Evolutionary conservation across 306 rosid species (phyloP), one percentile per base, ranked within the genome.

Genomic region (Quercus parvula): DNA sequence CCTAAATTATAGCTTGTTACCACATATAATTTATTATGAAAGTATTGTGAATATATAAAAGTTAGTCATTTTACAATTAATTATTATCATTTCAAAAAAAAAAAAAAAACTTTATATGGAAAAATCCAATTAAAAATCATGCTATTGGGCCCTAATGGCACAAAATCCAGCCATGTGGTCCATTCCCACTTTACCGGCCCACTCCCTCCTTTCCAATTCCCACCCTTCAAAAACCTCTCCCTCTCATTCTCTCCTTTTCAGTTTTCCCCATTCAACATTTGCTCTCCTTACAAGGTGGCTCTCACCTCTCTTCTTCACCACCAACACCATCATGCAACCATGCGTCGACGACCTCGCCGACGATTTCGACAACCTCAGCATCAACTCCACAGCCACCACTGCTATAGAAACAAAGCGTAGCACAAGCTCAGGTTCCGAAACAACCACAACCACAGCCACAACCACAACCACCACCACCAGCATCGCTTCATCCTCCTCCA

Each of bases 401-500:
- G 13, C 24, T 4, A n/a, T 20, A n/a, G 74, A 18, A 52, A 71
- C 77, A 3, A 75, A 71, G 55, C 61, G 68, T 2, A 80, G 78
- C 56, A 76, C 81, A 19, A 84, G 83, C 52, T 59, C 83, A 15
- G 64, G 80, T 38, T 84, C 84, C 33, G 77, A 75, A 18, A 19
- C 77, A 7, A 8, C 75, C 0, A 49, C 81, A 3, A 49, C 83
- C 8, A 77, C 74, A 35, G 6, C 41, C 9, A 19, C 77, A 7
- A 7, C 75, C 12, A 76, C 81, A 0, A 46, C 52, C 13, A 49
- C 54, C 15, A 10, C 54, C 54, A 49, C 1, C 54, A 75, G 74
- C 75, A 17, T 57, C 30, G 44, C 75, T 7, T 78, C 85, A 0
- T 79, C 67, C 14, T 25, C 77, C 4, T 30, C 22, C 5, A 85